Evolutionary conservation across 2,329 filamentous ascomycete species (phyloP).

Genomic region (Calonectria pseudoreteaudii): DNA sequence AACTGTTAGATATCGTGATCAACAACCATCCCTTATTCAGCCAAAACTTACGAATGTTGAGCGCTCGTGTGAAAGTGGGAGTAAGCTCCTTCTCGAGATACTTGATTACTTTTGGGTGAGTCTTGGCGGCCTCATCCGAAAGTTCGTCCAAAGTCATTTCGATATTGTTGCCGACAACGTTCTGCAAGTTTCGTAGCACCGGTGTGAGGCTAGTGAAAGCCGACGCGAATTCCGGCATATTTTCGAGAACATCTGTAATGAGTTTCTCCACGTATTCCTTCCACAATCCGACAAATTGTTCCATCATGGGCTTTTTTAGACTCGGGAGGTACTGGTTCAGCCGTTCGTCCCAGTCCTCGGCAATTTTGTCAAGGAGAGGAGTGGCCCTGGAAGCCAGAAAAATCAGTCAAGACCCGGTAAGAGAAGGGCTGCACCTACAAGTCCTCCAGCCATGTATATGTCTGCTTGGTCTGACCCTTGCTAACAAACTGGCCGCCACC

Average conservation of each 20-base stretch:
- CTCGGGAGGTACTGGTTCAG: conserved; percentile 11
- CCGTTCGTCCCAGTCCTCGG: not conserved
- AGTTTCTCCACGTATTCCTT: conserved; percentile 2
- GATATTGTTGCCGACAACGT: not conserved
- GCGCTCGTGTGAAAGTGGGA: not conserved
- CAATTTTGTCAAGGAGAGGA: not conserved
- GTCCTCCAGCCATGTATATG: conserved; percentile 21
- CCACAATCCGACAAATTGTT: not conserved
- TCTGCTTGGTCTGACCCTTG: not conserved
- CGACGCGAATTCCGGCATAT: not conserved
- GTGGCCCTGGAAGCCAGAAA: not conserved
- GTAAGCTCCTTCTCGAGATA: not conserved
- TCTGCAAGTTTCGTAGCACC: not conserved
- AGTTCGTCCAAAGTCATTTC: not conserved
- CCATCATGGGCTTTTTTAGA: conserved; percentile 5
- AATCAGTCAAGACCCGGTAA: not conserved
- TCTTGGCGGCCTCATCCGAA: not conserved
- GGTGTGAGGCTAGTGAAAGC: not conserved
- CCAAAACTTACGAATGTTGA: not conserved
- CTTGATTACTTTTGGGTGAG: not conserved
- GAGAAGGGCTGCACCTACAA: conserved; percentile 14
- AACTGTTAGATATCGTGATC: not conserved
- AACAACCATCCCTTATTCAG: not conserved
- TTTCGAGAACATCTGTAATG: not conserved
- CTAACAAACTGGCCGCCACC: not conserved